phyloP scores from a whole-genome alignment of 2,329 filamentous ascomycete genomes.

The Paraphaeosphaeria sporulosa region DNA sequence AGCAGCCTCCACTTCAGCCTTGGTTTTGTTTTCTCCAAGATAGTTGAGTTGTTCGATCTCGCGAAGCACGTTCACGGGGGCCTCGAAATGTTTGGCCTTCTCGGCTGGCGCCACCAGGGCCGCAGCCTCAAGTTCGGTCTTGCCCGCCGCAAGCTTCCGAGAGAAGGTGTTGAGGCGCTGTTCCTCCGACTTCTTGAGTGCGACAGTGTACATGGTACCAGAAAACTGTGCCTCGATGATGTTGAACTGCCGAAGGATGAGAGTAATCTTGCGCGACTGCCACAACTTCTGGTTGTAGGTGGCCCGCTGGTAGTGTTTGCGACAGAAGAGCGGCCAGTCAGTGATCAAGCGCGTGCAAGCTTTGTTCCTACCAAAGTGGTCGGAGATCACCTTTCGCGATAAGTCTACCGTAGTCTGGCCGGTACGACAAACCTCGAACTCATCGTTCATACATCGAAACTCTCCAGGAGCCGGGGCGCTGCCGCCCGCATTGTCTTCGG shows the following conservation, averaged over 20 bases:
- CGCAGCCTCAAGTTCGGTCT: slow-evolving; percentile 19
- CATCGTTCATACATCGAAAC: slow-evolving; percentile 44
- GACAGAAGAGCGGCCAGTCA: slow-evolving; percentile 47
- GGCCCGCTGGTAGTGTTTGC: slow-evolving; percentile 52
- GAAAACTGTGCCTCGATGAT: slow-evolving; percentile 40
- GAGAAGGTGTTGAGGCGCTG: slow-evolving; percentile 40
- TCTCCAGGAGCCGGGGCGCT: slow-evolving; percentile 23
- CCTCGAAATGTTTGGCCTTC: slow-evolving; percentile 37
- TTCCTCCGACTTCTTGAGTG: slow-evolving; percentile 47
- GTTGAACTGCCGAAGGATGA: slow-evolving; percentile 45
- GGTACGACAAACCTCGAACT: slow-evolving; percentile 38
- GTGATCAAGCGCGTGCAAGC: slow-evolving; percentile 41
- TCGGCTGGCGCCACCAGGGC: slow-evolving; percentile 18
- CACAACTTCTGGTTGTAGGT: slow-evolving; percentile 47
- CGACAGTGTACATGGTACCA: slow-evolving; percentile 40
- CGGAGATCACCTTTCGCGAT: slow-evolving; percentile 50
- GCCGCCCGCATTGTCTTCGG: background rate
- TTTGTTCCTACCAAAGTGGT: slow-evolving; percentile 52
- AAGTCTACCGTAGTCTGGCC: slow-evolving; percentile 44
- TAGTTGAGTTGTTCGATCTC: slow-evolving; percentile 31
- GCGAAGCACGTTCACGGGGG: slow-evolving; percentile 44
- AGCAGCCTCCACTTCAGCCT: slow-evolving; percentile 27
- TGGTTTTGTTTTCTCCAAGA: slow-evolving; percentile 31
- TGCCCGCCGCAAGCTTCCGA: slow-evolving; percentile 29
- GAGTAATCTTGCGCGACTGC: slow-evolving; percentile 43